Evolutionary conservation across 2,329 filamentous ascomycete species (phyloP), one percentile per base, ranked within the genome.

Genomic region (Thyridium curvatum): DNA sequence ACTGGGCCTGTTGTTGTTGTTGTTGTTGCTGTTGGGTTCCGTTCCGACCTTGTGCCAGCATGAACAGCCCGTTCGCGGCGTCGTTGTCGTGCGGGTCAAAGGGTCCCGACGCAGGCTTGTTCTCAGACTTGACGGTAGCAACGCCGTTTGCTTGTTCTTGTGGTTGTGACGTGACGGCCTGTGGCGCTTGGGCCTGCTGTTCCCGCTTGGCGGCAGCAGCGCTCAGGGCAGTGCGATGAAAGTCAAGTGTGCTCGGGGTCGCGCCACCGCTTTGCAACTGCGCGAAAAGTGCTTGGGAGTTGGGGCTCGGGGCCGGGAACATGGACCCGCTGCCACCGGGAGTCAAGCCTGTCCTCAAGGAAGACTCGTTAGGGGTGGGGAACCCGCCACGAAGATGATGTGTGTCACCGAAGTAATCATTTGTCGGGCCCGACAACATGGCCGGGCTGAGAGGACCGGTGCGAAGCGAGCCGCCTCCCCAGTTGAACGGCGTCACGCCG

Each of bases 341-440:
- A 38, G 93, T 97, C 49, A 97, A 66, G 41, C 93, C 93, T 43
- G 89, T 93, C 44, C 93, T 77, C 38, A 97, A 69, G 3, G 88
- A 94, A 8, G 91, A 97, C 65, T 98, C 93, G 77, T 96, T 96
- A 1, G 91, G 91, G 4, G 93, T 97, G 4, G 89, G 87, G 56
- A 95, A 95, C 39, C 86, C 86, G 51, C 88, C 82, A 48, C 86
- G 79, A 46, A 94, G 71, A 43, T 78, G 84, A 56, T 83, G 79
- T 14, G 82, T 82, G 53, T 94, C 88, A 50, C 78, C 77, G 58
- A 96, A 95, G 65, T 96, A 97, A 58, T 96, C 89, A 59, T 77
- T 84, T 30, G 76, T 66, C 30, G 84, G 93, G 17, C 89, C 93
- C 34, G 89, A 87, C 40, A 98, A 81, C 90, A 98, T 97, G 47